Percentiles rank a stretch among this genome's conserved stretches.
Conservation (phyloP, 2,329 filamentous ascomycete species). For the Fonsecaea monophora region DNA sequence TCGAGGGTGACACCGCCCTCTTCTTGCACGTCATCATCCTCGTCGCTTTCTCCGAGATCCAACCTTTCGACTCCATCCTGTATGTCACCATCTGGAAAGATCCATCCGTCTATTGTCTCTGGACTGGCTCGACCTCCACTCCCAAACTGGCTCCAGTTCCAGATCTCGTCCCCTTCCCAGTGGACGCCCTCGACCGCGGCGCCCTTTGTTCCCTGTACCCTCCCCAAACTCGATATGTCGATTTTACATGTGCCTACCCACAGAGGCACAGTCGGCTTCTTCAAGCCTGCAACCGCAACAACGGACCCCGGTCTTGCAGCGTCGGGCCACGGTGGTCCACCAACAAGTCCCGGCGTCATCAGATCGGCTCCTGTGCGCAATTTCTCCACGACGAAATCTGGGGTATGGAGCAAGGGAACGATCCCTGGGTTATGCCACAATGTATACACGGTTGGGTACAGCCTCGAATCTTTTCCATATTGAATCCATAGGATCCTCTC, state of each 20-base stretch:
- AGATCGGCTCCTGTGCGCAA: constrained; percentile 69
- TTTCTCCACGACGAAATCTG: constrained; percentile 65
- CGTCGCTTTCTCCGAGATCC: constrained; percentile 51
- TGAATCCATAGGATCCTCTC: constrained; percentile 70
- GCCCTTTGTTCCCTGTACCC: constrained; percentile 67
- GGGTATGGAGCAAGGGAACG: constrained; percentile 69
- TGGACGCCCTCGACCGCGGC: constrained; percentile 70
- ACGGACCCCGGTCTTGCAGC: constrained; percentile 65
- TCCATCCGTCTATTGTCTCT: constrained; percentile 61
- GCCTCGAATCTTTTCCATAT: constrained; percentile 58
- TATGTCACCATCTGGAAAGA: constrained; percentile 44
- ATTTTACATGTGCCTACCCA: constrained; percentile 71
- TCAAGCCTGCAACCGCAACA: constrained; percentile 67
- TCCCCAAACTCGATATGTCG: constrained; percentile 62
- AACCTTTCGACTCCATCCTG: constrained; percentile 51
- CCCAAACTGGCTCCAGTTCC: constrained; percentile 65
- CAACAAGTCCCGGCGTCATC: constrained; percentile 71
- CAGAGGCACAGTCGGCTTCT: constrained; percentile 66
- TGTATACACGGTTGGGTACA: constrained; percentile 66
- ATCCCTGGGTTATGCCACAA: constrained; percentile 69
- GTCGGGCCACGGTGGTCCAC: constrained; percentile 68
- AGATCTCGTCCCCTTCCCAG: constrained; percentile 74
- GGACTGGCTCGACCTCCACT: constrained; percentile 62
- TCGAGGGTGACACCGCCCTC: constrained; percentile 55
- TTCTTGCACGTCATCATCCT: constrained; percentile 50